Evolutionary conservation across 108 stramenopile species (phyloP), one percentile per base, ranked within the genome.

Genomic region (Discostella pseudostelligera): DNA sequence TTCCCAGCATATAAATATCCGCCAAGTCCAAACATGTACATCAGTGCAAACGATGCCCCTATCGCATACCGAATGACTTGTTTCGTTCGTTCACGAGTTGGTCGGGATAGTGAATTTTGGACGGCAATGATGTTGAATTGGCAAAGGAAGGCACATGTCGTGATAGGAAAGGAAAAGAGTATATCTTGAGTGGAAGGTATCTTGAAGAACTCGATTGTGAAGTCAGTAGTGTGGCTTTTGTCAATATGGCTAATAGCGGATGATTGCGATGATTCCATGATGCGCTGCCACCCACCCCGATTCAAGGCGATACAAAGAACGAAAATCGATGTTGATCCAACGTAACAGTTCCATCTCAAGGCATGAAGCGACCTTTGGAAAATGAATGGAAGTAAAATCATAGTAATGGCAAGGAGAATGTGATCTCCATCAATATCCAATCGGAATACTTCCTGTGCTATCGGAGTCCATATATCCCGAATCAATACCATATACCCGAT

Each of bases 401-500:
- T 10, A 2, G 87, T 62, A 25, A 80, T 68, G 11, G 26, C 80
- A 44, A 87, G 35, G 3, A 92, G 56, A 9, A 88, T 67, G 44
- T 65, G 37, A 43, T 67, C 63, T 8, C 64, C 59, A 37, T 71
- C 49, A 8, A 69, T 22, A 11, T 25, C 29, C 2, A 17, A 0
- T 1, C 53, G 53, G 17, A 69, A 47, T 10, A 50, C 20, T 59
- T 36, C 13, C 48, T 16, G 63, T n/a, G 83, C 59, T 25, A 83
- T 56, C 6, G 84, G 78, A 14, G 83, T 79, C 89, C 87, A 87
- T 22, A 93, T 84, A 59, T 89, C 88, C 47, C 83, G 63, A 22
- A 84, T 80, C 46, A 95, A 56, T 2, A 95, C 85, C 89, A 91
- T 90, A 65, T 90, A 95, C 0, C 79, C 93, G 4, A 85, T 72